Conservation (phyloP, 768 basidiomycete genomes). For the Boletus speciosus region DNA sequence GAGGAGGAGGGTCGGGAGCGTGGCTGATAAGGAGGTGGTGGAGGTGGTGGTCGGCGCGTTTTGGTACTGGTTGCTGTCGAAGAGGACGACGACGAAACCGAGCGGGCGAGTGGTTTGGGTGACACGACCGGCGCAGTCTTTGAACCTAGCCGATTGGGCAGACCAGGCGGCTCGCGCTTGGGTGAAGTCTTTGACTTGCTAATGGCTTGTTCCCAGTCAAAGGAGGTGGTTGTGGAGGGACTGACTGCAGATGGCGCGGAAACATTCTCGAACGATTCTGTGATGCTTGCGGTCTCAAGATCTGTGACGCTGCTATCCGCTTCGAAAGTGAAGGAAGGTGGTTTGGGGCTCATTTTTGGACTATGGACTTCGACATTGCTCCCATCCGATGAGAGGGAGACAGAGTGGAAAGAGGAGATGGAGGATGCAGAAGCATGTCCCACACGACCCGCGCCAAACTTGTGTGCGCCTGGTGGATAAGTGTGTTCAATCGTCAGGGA, state of each 20-base stretch:
- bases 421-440: constrained; percentile 65
- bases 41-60: constrained; percentile 38
- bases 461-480: constrained; percentile 44
- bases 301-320: constrained; percentile 36
- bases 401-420: constrained; percentile 79
- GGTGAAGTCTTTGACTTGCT: constrained; percentile 30
- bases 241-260: constrained; percentile 52
- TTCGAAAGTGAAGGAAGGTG: constrained; percentile 48
- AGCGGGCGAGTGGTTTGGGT: constrained; percentile 31
- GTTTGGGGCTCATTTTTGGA: constrained; percentile 26
- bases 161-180: constrained; percentile 39
- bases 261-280: constrained; percentile 71
- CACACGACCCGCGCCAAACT: constrained; percentile 31
- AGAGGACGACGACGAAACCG: constrained; percentile 35
- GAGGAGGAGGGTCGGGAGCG: constrained; percentile 33
- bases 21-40: constrained; percentile 32
- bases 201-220: constrained; percentile 52
- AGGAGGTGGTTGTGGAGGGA: constrained; percentile 44
- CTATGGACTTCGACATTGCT: constrained; percentile 24
- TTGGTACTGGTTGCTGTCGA: constrained; percentile 36
- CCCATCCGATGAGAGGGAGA: constrained; percentile 71
- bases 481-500: constrained; percentile 57
- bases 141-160: constrained; percentile 44
- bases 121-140: constrained; percentile 18
- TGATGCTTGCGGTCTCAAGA: constrained; percentile 53